Evolutionary conservation across 2,329 filamentous ascomycete species (phyloP).

Genomic region (Apiospora pterosperma): DNA sequence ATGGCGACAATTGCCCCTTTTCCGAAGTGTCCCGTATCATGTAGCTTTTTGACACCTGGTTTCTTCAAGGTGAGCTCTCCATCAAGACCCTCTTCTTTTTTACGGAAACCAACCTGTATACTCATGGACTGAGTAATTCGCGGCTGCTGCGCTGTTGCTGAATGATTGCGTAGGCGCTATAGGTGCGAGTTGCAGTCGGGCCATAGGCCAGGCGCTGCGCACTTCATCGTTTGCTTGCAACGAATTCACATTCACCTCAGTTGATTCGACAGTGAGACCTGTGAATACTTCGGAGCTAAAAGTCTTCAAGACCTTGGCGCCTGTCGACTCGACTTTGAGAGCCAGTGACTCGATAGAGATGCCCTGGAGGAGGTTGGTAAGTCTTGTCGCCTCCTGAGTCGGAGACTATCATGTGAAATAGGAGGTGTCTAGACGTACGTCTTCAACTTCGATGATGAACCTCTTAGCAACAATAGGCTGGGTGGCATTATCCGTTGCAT

Average conservation of each 20-base stretch:
- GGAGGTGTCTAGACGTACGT: neutral
- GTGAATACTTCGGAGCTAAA: conserved; percentile 21
- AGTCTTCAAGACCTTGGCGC: conserved; percentile 15
- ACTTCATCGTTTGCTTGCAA: conserved; percentile 30
- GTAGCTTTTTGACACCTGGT: neutral
- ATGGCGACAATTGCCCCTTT: neutral
- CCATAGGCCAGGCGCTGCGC: conserved; percentile 17
- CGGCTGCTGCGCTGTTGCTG: conserved; percentile 6
- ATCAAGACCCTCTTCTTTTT: neutral
- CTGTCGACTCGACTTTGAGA: neutral
- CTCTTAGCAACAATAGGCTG: neutral
- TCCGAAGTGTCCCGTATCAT: neutral
- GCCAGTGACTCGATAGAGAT: neutral
- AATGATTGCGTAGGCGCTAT: neutral
- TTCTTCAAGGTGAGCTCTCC: neutral
- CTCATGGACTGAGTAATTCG: neutral
- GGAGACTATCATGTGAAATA: neutral
- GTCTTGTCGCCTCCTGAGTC: neutral
- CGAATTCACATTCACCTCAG: conserved; percentile 20
- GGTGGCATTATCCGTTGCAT: neutral
- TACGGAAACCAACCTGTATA: neutral
- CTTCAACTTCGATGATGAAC: neutral
- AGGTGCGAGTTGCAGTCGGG: conserved; percentile 10
- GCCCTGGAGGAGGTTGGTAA: neutral
- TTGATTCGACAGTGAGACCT: conserved; percentile 22